Percentiles rank a stretch among this genome's conserved stretches.
Evolutionary conservation across 2,329 filamentous ascomycete species (phyloP).

Genomic region (Penicillium crustosum): DNA sequence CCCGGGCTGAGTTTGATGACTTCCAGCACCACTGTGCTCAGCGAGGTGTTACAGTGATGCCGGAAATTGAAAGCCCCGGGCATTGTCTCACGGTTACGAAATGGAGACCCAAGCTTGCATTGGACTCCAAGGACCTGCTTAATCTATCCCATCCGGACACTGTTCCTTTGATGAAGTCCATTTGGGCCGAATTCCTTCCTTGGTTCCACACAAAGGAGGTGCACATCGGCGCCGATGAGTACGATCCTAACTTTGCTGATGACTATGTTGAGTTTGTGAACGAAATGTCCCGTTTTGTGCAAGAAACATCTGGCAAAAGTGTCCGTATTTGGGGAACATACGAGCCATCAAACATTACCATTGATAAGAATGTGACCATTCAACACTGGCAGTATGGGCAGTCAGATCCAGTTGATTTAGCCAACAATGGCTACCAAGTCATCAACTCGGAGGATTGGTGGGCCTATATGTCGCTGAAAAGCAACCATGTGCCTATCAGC

Average conservation of each 20-base stretch:
- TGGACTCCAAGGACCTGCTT: constrained; percentile 52
- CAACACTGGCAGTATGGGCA: constrained; percentile 60
- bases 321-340: constrained; percentile 60
- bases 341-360: constrained; percentile 46
- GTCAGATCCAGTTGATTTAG: constrained; percentile 51
- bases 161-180: constrained; percentile 53
- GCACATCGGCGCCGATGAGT: constrained; percentile 59
- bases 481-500: constrained; percentile 54
- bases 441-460: constrained; percentile 57
- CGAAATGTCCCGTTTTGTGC: constrained; percentile 52
- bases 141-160: constrained; percentile 58
- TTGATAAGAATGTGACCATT: constrained; percentile 49
- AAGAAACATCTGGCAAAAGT: constrained; percentile 42
- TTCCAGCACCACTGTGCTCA: constrained; percentile 55
- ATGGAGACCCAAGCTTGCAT: constrained; percentile 58
- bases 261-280: constrained; percentile 58
- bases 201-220: constrained; percentile 59
- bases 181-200: constrained; percentile 57
- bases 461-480: constrained; percentile 58
- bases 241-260: constrained; percentile 45
- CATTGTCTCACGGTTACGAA: constrained; percentile 59
- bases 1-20: constrained; percentile 51
- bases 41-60: constrained; percentile 58
- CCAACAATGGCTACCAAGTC: constrained; percentile 50
- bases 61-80: constrained; percentile 61